These are phyloP conservation scores for Hanseniaspora guilliermondii DNA, from an alignment of 805 yeast species.

Conservation along the genomic window DNA sequence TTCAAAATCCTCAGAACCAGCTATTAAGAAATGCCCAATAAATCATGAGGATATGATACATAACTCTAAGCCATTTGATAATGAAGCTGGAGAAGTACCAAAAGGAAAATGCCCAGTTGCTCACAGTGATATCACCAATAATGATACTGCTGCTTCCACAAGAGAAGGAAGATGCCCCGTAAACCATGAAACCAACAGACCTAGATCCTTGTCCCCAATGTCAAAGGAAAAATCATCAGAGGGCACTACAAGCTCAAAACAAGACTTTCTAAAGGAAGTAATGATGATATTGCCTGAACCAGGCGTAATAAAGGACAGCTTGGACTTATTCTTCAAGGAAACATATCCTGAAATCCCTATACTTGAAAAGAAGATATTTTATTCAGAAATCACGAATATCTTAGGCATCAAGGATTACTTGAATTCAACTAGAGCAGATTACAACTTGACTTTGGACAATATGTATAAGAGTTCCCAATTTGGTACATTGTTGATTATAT, in stretches of 20 bases:
- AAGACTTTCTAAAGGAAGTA: slow-evolving; percentile 21
- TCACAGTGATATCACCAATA: not conserved
- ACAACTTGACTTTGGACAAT: slow-evolving; percentile 24
- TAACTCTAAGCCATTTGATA: not conserved
- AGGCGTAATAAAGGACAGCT: slow-evolving; percentile 41
- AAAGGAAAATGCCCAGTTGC: not conserved
- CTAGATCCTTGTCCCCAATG: slow-evolving; percentile 4
- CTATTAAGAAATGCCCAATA: not conserved
- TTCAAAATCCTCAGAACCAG: not conserved
- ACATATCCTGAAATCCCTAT: slow-evolving; percentile 57
- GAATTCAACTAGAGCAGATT: slow-evolving; percentile 22
- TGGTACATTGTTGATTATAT: slow-evolving; percentile 40
- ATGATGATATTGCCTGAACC: slow-evolving; percentile 41
- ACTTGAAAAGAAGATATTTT: slow-evolving; percentile 41
- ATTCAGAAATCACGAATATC: slow-evolving; percentile 24
- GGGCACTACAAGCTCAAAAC: slow-evolving; percentile 3
- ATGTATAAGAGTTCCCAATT: slow-evolving; percentile 32
- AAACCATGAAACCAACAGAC: not conserved
- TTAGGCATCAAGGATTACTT: slow-evolving; percentile 10
- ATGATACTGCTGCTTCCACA: not conserved
- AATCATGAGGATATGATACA: not conserved
- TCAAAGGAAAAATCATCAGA: not conserved
- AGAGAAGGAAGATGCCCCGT: slow-evolving; percentile 9
- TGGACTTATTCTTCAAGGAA: slow-evolving; percentile 46
- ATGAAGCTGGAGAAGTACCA: not conserved